Percentiles rank a stretch among this genome's conserved stretches.
These are phyloP conservation scores for Heliamphora pulchella DNA, from an alignment of 179 eudicot genomes.

Conservation along the genomic window DNA sequence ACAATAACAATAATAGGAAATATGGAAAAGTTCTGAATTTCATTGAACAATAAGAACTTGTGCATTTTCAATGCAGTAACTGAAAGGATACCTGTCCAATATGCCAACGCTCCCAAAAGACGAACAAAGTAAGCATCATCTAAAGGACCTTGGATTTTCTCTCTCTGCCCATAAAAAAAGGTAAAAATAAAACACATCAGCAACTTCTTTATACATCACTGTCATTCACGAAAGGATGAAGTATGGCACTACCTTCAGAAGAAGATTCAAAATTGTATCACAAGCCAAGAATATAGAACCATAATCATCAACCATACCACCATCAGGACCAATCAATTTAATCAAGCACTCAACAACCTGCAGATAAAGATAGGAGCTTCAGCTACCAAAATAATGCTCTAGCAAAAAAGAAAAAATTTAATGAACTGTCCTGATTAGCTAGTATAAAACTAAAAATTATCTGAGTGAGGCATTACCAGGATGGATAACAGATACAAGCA, in stretches of 20 bases:
- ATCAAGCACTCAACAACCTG: slow-evolving; percentile 74
- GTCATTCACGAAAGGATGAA: not conserved
- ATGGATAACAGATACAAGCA: not conserved
- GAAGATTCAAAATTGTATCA: slow-evolving; percentile 72
- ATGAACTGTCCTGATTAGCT: not conserved
- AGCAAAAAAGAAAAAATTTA: not conserved
- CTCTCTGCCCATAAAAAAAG: slow-evolving; percentile 34
- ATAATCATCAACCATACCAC: slow-evolving; percentile 29
- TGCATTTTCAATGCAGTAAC: not conserved
- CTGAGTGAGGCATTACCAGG: not conserved
- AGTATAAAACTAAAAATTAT: not conserved
- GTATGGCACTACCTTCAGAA: slow-evolving; percentile 58
- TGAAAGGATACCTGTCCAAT: slow-evolving; percentile 59
- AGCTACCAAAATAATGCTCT: slow-evolving; percentile 1
- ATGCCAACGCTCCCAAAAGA: slow-evolving; percentile 56
- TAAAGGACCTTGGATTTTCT: slow-evolving; percentile 38
- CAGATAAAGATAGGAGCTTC: not conserved
- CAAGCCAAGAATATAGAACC: slow-evolving; percentile 66
- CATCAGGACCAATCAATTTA: slow-evolving; percentile 40
- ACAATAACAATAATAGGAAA: not conserved
- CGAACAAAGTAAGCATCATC: slow-evolving; percentile 44
- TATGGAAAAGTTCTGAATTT: not conserved
- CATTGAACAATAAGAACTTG: not conserved
- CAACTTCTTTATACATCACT: not conserved
- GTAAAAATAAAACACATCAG: slow-evolving; percentile 14